phyloP scores from a whole-genome alignment of 306 rosid genomes.

The Trifolium repens region DNA sequence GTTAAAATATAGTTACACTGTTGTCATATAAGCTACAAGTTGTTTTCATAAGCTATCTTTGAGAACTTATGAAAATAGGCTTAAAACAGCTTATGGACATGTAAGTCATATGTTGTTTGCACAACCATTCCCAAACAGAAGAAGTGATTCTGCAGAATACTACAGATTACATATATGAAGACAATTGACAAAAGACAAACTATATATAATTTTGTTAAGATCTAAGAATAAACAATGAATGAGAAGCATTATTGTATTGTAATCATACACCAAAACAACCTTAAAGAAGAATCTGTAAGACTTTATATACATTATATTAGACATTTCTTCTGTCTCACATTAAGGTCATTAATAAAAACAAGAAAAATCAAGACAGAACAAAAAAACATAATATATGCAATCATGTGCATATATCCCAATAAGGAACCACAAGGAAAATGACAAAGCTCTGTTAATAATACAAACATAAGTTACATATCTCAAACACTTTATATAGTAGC shows the following conservation, averaged over 20 bases:
- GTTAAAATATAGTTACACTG: not conserved
- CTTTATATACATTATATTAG: not conserved
- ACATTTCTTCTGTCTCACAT: not conserved
- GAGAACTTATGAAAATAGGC: not conserved
- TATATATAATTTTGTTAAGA: slow-evolving; percentile 26
- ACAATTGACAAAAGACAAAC: slow-evolving; percentile 28
- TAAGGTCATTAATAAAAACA: slow-evolving; percentile 7
- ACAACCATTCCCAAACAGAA: not conserved
- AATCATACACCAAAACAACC: slow-evolving; percentile 29
- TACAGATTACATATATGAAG: slow-evolving; percentile 22
- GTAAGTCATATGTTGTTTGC: not conserved
- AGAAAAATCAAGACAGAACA: slow-evolving; percentile 19
- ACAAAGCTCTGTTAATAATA: not conserved
- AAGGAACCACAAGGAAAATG: not conserved
- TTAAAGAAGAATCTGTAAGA: slow-evolving; percentile 19
- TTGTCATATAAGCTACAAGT: not conserved
- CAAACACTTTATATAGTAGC: not conserved
- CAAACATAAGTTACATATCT: not conserved
- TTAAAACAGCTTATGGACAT: no score
- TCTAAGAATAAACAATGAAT: not conserved
- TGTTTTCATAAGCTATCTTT: not conserved
- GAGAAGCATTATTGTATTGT: not conserved
- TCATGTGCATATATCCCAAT: slow-evolving; percentile 1
- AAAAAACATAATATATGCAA: slow-evolving; percentile 12
- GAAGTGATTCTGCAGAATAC: not conserved